Evolutionary conservation across 768 basidiomycete genomes (phyloP), one percentile per base, ranked within the genome.

Genomic region (Astraeus odoratus): DNA sequence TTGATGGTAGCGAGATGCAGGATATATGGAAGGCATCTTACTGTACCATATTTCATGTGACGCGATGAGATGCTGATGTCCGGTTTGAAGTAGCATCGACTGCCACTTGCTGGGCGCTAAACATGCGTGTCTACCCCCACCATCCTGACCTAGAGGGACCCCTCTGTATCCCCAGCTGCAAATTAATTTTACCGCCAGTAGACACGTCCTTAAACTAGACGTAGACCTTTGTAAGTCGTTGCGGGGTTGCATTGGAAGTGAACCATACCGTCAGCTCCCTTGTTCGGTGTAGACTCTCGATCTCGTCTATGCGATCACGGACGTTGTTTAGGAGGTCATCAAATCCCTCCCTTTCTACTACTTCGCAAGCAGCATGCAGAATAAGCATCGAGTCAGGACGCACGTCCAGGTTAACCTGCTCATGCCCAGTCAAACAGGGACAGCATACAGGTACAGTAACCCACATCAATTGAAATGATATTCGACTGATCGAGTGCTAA

Each of bases 201-300:
- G 60, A 55, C 27, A 72, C 47, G 47, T 73, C 70, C 52, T 72
- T 72, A 55, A 73, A 70, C 69, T 71, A 53, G 8, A 43, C 7
- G 16, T n/a, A 43, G 46, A 26, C 37, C 13, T 35, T 15, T 23
- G 4, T 24, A 39, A 12, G 37, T 24, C 15, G 13, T 25, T n/a
- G 23, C 15, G 15, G 9, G n/a, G 12, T 15, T 22, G 7, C 20
- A 19, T 8, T 39, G 15, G 10, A n/a, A 10, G 30, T 10, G 20
- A 22, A 43, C 50, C 76, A 27, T 54, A 86, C 85, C 34, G 83
- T 86, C 49, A 88, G 62, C 63, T 89, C 86, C 46, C 83, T 67
- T 19, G 86, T 89, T 34, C 86, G 73, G 51, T 86, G 86, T 46
- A 91, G 57, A 61, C 82, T 84, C 66, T 94, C 91, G 55, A 94